These are phyloP conservation scores for Lachancea fermentati DNA, from an alignment of 805 yeast genomes.

Conservation along the genomic window DNA sequence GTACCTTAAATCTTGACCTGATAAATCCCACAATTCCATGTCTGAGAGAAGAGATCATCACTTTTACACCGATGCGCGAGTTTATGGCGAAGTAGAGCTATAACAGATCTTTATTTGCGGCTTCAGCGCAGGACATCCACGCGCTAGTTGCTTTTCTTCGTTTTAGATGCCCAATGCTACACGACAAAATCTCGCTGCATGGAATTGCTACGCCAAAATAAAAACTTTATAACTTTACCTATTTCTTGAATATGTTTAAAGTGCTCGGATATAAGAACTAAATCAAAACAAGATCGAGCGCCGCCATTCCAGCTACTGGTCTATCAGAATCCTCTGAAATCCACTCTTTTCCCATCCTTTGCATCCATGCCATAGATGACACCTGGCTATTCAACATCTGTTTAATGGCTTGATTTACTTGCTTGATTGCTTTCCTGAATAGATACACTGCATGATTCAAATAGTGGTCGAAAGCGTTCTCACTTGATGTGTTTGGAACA, in stretches of 20 bases:
- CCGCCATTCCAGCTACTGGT: conserved; percentile 10
- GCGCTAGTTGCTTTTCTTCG: neutral
- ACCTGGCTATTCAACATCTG: conserved; percentile 14
- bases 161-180: too few species aligned
- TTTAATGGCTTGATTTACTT: conserved; percentile 16
- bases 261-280: neutral
- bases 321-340: conserved; percentile 10
- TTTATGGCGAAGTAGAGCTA: too few species aligned
- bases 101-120: neutral
- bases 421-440: conserved; percentile 16
- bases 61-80: neutral
- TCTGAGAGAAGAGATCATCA: neutral
- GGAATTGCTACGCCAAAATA: too few species aligned
- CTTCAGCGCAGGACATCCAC: neutral
- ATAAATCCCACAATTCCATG: neutral
- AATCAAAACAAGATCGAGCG: conserved; percentile 12
- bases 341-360: conserved; percentile 13
- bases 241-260: neutral
- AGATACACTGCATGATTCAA: conserved; percentile 15
- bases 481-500: conserved; percentile 4
- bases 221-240: neutral
- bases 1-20: conserved; percentile 19
- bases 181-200: too few species aligned
- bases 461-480: conserved; percentile 11
- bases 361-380: conserved; percentile 10